A percentile compares a stretch with the other conserved stretches of the same genome.
These are phyloP conservation scores for Cicer yamashitae DNA, from an alignment of 306 rosid species.

Conservation along the genomic window DNA sequence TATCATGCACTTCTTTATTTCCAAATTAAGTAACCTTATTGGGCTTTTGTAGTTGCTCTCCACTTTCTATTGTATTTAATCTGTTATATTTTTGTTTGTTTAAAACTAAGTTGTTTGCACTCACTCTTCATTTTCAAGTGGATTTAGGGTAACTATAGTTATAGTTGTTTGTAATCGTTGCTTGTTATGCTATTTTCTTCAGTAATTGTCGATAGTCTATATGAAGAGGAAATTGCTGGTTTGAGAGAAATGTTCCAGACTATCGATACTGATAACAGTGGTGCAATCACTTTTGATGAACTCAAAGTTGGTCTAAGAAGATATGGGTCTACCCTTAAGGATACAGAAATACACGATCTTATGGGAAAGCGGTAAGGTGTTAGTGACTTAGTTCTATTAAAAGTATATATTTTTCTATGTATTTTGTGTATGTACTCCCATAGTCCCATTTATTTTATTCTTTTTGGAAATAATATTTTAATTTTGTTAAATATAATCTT, in stretches of 20 bases:
- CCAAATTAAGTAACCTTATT: conserved; percentile 33
- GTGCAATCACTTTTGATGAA: conserved; percentile 96
- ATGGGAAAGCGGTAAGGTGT: conserved; percentile 80
- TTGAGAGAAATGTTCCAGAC: conserved; percentile 87
- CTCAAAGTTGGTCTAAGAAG: conserved; percentile 94
- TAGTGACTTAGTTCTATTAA: conserved; percentile 33
- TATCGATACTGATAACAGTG: conserved; percentile 96
- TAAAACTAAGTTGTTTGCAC: conserved; percentile 10
- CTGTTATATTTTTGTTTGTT: conserved; percentile 31
- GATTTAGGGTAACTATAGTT: neutral
- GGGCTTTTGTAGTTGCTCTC: conserved; percentile 25
- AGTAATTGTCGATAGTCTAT: conserved; percentile 97
- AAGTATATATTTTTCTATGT: neutral
- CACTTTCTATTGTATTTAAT: neutral
- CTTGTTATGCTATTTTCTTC: conserved; percentile 47
- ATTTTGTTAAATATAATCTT: neutral
- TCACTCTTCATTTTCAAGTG: neutral
- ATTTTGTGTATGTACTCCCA: conserved; percentile 4
- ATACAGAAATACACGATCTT: conserved; percentile 89
- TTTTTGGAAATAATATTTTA: conserved; percentile 29
- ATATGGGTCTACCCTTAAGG: conserved; percentile 94
- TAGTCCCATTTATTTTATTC: conserved; percentile 4
- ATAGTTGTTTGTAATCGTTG: conserved; percentile 20
- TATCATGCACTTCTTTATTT: conserved; percentile 36
- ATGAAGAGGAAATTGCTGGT: conserved; percentile 98